These are phyloP conservation scores for Fusarium tricinctum DNA, from an alignment of 2,329 filamentous ascomycete genomes.

Conservation along the genomic window DNA sequence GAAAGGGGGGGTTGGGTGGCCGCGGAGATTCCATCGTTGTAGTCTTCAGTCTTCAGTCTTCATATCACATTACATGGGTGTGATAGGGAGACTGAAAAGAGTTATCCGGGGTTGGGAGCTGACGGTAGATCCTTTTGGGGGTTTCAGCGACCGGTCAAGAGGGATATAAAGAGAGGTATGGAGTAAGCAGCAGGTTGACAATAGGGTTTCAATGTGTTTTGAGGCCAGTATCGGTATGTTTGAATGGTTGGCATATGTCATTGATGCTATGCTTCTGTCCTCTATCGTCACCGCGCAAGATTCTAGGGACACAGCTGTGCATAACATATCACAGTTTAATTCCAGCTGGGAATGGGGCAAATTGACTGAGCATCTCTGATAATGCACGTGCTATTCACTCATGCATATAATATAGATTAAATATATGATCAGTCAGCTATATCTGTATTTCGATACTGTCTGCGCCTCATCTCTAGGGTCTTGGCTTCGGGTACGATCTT, in stretches of 20 bases:
- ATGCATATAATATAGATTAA: constrained; percentile 9
- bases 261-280: neutral
- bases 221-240: neutral
- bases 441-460: neutral
- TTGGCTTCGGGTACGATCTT: neutral
- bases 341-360: neutral
- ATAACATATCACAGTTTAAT: neutral
- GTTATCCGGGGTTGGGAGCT: constrained; percentile 23
- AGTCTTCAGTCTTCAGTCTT: neutral
- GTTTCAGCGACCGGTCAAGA: constrained; percentile 21
- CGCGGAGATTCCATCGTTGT: constrained; percentile 20
- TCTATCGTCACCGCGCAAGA: neutral
- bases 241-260: neutral
- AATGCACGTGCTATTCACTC: constrained; percentile 14
- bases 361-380: neutral
- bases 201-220: neutral
- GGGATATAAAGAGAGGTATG: constrained; percentile 1
- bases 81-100: constrained; percentile 25
- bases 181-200: neutral
- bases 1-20: constrained; percentile 5
- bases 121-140: constrained; percentile 6
- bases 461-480: neutral
- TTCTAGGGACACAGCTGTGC: neutral
- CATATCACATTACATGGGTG: constrained; percentile 19
- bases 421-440: constrained; percentile 18